A percentile compares a stretch with the other conserved stretches of the same genome.
Conservation (phyloP, 2,329 filamentous ascomycete species). For the Botryotinia globosa region DNA sequence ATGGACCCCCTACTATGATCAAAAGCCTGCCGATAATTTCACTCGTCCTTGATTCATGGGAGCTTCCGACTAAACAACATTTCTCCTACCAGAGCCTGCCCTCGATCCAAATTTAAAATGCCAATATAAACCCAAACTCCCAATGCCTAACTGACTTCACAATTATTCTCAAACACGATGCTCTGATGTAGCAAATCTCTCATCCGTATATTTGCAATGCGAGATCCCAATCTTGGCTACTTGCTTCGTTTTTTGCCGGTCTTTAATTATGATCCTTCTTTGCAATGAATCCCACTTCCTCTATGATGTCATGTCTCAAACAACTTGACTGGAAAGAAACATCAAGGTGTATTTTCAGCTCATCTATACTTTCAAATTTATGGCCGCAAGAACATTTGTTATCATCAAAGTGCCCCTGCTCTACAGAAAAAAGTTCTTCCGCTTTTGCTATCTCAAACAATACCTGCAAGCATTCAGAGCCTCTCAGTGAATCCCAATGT, state of each 20-base stretch:
- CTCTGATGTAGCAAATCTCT: background rate
- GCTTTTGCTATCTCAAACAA: rapidly evolving
- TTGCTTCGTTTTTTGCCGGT: too few relatives aligned
- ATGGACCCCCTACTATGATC: background rate
- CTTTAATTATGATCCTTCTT: too few relatives aligned
- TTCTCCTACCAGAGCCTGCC: background rate
- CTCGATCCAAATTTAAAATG: background rate
- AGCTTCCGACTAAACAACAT: background rate
- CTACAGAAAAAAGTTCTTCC: too few relatives aligned
- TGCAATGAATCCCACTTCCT: rapidly evolving
- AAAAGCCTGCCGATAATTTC: background rate
- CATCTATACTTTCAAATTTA: background rate
- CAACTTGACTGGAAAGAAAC: background rate
- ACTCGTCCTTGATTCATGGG: background rate
- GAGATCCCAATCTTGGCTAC: too few relatives aligned
- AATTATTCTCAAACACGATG: background rate
- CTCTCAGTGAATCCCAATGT: background rate
- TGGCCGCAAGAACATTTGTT: background rate
- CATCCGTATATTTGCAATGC: background rate
- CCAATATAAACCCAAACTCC: background rate
- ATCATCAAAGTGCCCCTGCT: too few relatives aligned
- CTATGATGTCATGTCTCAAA: rapidly evolving
- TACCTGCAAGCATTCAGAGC: rapidly evolving
- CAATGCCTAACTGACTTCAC: background rate
- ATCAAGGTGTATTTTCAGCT: background rate